Evolutionary conservation across 2,329 filamentous ascomycete genomes (phyloP).

Genomic region (Aspergillus uvarum): DNA sequence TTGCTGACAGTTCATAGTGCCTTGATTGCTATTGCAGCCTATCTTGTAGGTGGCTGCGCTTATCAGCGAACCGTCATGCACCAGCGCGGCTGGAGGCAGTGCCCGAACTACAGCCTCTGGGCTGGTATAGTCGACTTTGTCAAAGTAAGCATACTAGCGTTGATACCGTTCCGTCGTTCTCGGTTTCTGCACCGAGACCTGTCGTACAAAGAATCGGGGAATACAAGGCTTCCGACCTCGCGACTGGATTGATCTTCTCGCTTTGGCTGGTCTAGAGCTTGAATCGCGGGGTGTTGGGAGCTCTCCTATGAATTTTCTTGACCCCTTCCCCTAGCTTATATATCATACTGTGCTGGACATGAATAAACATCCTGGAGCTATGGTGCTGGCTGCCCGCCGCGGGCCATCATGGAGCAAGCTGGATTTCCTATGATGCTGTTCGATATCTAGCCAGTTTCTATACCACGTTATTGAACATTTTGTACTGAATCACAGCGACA

Average conservation of each 20-base stretch:
- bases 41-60: slow-evolving; percentile 87
- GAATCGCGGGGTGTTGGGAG: slow-evolving; percentile 10
- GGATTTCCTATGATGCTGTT: neutral
- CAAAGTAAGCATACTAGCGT: slow-evolving; percentile 61
- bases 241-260: slow-evolving; percentile 35
- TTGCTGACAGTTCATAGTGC: slow-evolving; percentile 33
- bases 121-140: slow-evolving; percentile 81
- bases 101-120: slow-evolving; percentile 94
- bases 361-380: neutral
- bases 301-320: slow-evolving; percentile 3
- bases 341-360: neutral
- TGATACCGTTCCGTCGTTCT: slow-evolving; percentile 37
- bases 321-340: slow-evolving; percentile 8
- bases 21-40: slow-evolving; percentile 76
- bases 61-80: slow-evolving; percentile 95
- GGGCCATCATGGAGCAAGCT: too few species aligned
- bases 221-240: slow-evolving; percentile 31
- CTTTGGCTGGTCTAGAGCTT: slow-evolving; percentile 26
- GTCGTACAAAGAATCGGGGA: slow-evolving; percentile 25
- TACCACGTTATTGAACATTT: neutral
- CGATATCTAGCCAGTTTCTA: neutral
- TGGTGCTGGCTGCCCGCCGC: neutral
- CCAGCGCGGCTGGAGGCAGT: slow-evolving; percentile 89
- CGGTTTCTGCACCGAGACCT: slow-evolving; percentile 24
- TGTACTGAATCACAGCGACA: neutral